Evolutionary conservation across 176 grass and related monocot species (phyloP).

Genomic region (Echinochloa phyllopogon): DNA sequence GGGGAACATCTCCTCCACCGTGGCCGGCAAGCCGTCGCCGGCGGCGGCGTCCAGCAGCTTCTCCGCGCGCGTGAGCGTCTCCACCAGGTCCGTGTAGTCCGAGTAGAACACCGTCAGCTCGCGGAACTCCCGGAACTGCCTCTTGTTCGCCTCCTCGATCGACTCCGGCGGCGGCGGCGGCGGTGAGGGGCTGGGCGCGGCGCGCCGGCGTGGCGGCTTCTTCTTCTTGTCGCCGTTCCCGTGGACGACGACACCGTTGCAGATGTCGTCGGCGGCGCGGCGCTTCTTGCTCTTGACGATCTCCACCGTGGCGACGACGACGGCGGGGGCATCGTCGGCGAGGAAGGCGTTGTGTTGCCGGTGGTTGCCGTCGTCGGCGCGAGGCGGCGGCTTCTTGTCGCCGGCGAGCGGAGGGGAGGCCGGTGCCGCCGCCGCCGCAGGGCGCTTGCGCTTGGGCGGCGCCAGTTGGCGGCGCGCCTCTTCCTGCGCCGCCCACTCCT

Average conservation of each 20-base stretch:
- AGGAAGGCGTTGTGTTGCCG: no score
- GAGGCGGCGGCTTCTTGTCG: not conserved
- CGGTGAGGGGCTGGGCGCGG: not conserved
- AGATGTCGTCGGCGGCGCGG: no score
- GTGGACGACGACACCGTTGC: no score
- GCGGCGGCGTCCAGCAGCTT: not conserved
- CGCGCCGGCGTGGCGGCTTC: not conserved
- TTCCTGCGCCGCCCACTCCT: not conserved
- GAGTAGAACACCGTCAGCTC: constrained; percentile 9
- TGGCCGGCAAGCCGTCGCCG: fast-evolving
- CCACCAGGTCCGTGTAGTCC: not conserved
- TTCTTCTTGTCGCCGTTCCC: not conserved
- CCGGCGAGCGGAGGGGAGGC: not conserved
- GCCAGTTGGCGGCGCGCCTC: not conserved
- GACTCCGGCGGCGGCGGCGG: no score
- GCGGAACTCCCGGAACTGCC: not conserved
- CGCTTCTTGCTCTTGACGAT: not conserved
- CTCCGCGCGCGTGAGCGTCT: not conserved
- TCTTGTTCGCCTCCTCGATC: not conserved
- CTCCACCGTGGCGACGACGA: no score
- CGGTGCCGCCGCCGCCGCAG: not conserved
- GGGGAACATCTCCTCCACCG: constrained; percentile 22
- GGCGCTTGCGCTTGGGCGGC: not conserved
- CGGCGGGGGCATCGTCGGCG: no score
- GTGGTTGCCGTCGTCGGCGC: not conserved